Base-by-base conservation (phyloP, 2,329 filamentous ascomycete species). In the Colletotrichum scovillei region DNA sequence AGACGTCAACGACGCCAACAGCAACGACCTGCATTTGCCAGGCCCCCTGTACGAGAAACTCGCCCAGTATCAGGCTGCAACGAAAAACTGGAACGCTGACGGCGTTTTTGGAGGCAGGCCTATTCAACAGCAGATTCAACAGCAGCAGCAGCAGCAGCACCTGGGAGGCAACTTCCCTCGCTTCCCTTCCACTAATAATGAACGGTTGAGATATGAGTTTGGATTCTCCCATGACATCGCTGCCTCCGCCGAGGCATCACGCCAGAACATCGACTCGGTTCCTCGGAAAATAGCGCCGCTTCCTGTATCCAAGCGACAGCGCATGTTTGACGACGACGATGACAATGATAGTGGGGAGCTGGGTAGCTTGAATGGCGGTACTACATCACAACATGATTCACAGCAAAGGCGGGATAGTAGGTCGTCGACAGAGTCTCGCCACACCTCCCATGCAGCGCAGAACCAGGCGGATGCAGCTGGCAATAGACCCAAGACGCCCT, bases 11-110 rank as follows among this genome's bases (percentile, higher is more conserved):
- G 74, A 76, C 46, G 56, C 52, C n/a, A 66, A n/a, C 46, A 49
- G 2, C 42, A 64, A 58, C 58, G 26, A 66, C 63, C 28, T 70
- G 49, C 73, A 67, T 49, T 56, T 73, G 63, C 70, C 63, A 59
- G 53, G 46, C 19, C 58, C 69, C n/a, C 63, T 75, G 63, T 74
- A 75, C 72, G 74, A 75, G 74, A 71, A 75, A 42, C 72, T 75
- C 62, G 73, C 73, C 53, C 71, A 74, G 35, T 74, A 74, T 24
- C 63, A 65, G 63, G 63, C 70, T 12, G 38, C 26, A 30, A 55
- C 63, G 52, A 72, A 58, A 30, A 72, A 67, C 63, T 73, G 69
- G 68, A 65, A 64, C 56, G 69, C 72, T 73, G 69, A 73, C 63
- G 62, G 72, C 69, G 53, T 60, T 65, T 74, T 74, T 69, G 67